Percentiles rank a stretch among this genome's conserved stretches.
Conservation (phyloP, 2,329 filamentous ascomycete genomes). For the Blumeriella jaapii region DNA sequence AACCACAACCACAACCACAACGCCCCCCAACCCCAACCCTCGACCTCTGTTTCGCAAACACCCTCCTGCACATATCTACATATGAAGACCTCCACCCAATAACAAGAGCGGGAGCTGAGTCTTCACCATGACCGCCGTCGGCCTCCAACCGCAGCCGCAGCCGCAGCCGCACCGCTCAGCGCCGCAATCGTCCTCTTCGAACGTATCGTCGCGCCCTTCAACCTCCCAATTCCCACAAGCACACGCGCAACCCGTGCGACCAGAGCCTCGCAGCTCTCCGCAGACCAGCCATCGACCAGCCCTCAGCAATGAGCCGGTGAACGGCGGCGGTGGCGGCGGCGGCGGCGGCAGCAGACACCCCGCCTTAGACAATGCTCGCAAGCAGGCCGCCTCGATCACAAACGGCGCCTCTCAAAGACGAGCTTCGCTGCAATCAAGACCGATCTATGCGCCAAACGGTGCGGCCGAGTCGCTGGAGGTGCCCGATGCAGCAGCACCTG, state of each 20-base stretch:
- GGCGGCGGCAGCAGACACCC: constrained; percentile 12
- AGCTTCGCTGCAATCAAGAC: constrained; percentile 8
- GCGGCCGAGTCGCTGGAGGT: constrained; percentile 19
- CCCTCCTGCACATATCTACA: not conserved
- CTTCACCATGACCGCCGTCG: constrained; percentile 27
- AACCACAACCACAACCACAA: not conserved
- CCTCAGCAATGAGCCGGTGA: constrained; percentile 21
- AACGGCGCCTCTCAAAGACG: not conserved
- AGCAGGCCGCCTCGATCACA: constrained; percentile 3
- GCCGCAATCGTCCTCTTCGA: too few relatives aligned
- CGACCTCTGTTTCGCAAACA: not conserved
- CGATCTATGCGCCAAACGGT: constrained; percentile 17
- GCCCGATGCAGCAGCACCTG: too few relatives aligned
- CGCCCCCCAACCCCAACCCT: not conserved
- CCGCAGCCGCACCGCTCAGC: constrained; percentile 23
- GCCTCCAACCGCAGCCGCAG: constrained; percentile 23
- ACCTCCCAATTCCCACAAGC: constrained; percentile 19
- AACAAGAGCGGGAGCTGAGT: constrained; percentile 16
- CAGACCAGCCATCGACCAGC: constrained; percentile 15
- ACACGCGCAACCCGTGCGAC: constrained; percentile 13
- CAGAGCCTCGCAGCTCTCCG: constrained; percentile 13
- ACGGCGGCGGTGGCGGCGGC: constrained; percentile 11
- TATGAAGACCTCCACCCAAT: constrained; percentile 15
- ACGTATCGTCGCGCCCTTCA: too few relatives aligned
- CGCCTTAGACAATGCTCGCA: constrained; percentile 7